Conservation (phyloP, 176 grass and related monocot species). For the Triticum dicoccoides region DNA sequence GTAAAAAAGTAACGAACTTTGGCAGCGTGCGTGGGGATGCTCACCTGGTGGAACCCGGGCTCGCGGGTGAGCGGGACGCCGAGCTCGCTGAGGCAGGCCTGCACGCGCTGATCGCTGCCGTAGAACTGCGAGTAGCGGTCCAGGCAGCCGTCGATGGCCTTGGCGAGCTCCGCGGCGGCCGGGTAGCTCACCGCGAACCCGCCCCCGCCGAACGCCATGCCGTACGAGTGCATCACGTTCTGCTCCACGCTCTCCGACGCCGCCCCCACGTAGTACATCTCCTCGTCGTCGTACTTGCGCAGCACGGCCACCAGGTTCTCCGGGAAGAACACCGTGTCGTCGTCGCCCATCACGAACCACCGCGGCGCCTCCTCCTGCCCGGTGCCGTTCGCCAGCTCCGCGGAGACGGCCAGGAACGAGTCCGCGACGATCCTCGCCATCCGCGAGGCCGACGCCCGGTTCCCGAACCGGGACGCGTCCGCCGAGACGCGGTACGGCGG, state of each 20-base stretch:
- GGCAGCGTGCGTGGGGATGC: neutral
- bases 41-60: constrained; percentile 94
- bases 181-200: constrained; percentile 90
- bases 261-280: constrained; percentile 93
- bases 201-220: constrained; percentile 89
- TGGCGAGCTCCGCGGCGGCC: constrained; percentile 59
- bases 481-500: constrained; percentile 76
- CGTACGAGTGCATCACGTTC: constrained; percentile 82
- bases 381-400: constrained; percentile 27
- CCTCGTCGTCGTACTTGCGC: constrained; percentile 84
- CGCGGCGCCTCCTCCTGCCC: constrained; percentile 7
- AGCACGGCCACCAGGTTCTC: constrained; percentile 80
- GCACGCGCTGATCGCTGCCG: constrained; percentile 88
- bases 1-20: neutral
- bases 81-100: constrained; percentile 80
- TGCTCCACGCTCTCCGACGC: constrained; percentile 98
- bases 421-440: constrained; percentile 83
- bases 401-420: constrained; percentile 41
- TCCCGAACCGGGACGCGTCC: constrained; percentile 68
- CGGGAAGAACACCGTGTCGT: constrained; percentile 97
- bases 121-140: constrained; percentile 63
- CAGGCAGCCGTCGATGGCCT: constrained; percentile 70
- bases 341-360: constrained; percentile 98
- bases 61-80: constrained; percentile 88
- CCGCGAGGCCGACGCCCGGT: constrained; percentile 66